Conservation (phyloP, 768 basidiomycete genomes). For the Termitomyces heimii region DNA sequence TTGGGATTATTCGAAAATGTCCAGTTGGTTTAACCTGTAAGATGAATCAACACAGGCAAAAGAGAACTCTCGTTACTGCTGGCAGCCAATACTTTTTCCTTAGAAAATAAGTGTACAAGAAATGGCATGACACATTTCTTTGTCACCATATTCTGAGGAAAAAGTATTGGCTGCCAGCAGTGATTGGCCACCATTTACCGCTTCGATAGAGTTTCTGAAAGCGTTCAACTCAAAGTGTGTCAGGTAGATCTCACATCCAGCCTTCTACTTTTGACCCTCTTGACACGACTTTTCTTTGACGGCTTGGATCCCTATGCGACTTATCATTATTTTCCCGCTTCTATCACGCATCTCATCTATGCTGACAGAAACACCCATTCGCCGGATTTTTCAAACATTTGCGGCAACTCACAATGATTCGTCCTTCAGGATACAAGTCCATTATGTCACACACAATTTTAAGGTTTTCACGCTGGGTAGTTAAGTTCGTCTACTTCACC, state of each 20-base stretch:
- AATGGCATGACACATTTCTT: no score
- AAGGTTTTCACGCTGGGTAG: no score
- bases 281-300: not conserved
- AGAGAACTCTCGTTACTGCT: not conserved
- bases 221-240: not conserved
- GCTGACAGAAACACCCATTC: not conserved
- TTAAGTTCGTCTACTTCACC: no score
- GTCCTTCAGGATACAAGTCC: no score
- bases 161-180: no score
- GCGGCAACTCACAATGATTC: not conserved
- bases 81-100: no score
- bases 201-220: not conserved
- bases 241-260: not conserved
- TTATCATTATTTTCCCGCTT: not conserved
- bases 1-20: not conserved
- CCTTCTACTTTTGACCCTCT: not conserved
- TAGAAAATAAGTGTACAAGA: no score
- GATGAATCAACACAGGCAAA: not conserved
- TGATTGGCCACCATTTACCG: not conserved
- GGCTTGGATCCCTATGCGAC: not conserved
- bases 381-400: not conserved
- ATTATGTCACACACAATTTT: no score
- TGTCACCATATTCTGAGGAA: no score
- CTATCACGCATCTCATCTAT: not conserved
- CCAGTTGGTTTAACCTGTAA: not conserved